A percentile compares a stretch with the other conserved stretches of the same genome.
Conservation (phyloP, 139 green algal genomes). For the Auxenochlorella pyrenoidosa region DNA sequence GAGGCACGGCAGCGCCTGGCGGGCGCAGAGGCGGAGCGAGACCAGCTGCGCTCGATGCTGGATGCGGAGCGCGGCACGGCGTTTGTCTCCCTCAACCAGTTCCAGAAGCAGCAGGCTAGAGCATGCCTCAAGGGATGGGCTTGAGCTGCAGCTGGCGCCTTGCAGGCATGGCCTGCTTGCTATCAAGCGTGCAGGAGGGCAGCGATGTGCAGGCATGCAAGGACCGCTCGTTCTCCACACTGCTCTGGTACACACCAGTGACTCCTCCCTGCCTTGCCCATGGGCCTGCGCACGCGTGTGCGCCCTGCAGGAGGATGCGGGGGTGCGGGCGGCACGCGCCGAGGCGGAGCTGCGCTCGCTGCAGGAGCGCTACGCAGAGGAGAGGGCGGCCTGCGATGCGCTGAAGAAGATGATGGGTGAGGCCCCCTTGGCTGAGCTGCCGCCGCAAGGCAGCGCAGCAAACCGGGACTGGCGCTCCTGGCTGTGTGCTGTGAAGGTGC, state of each 20-base stretch:
- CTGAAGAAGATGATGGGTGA: constrained; percentile 36
- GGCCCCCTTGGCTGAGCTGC: background rate
- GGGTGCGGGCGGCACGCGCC: background rate
- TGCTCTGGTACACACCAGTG: too few relatives aligned
- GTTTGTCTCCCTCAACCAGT: constrained; percentile 46
- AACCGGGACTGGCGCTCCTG: background rate
- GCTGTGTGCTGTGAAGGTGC: background rate
- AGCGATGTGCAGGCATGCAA: background rate
- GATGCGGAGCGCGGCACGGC: constrained; percentile 41
- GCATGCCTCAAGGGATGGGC: too few relatives aligned
- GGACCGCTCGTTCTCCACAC: too few relatives aligned
- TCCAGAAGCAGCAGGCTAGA: constrained; percentile 45
- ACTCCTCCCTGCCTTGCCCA: too few relatives aligned
- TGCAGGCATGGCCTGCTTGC: too few relatives aligned
- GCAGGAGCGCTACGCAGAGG: constrained; percentile 35
- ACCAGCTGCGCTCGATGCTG: background rate
- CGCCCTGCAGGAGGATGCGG: constrained; percentile 21
- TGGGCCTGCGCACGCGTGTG: background rate
- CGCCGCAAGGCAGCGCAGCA: background rate
- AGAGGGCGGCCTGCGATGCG: constrained; percentile 46
- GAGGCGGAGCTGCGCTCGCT: constrained; percentile 20
- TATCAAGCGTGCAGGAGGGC: too few relatives aligned
- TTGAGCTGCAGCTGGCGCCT: too few relatives aligned
- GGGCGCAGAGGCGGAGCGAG: constrained; percentile 12
- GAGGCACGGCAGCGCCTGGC: background rate